Conservation (phyloP, 1,284 basidiomycete species). For the Inonotus obliquus region DNA sequence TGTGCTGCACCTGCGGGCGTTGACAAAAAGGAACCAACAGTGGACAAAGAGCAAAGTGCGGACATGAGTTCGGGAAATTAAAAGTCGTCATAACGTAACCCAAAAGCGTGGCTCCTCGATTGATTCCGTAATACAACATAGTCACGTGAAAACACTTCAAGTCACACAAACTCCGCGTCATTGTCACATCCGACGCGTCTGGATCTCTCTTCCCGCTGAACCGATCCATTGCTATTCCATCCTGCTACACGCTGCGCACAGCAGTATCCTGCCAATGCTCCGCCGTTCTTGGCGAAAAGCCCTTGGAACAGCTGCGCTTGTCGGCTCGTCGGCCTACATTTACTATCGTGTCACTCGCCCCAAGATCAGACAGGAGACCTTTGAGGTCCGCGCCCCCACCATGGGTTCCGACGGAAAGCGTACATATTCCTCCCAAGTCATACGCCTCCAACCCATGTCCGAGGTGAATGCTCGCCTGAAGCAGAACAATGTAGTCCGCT, state of each 20-base stretch:
- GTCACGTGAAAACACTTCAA: not conserved
- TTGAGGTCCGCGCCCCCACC: slow-evolving; percentile 44
- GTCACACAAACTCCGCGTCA: not conserved
- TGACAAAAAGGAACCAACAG: not conserved
- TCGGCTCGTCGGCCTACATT: slow-evolving; percentile 47
- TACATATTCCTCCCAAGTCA: slow-evolving; percentile 44
- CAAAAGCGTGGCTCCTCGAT: not conserved
- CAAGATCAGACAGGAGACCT: slow-evolving; percentile 31
- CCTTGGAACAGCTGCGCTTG: slow-evolving; percentile 40
- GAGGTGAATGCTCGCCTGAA: slow-evolving; percentile 56
- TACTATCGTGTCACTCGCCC: slow-evolving; percentile 33
- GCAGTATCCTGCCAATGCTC: slow-evolving; percentile 40
- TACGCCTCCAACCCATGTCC: slow-evolving; percentile 54
- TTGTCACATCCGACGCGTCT: not conserved
- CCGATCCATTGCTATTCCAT: too few species aligned
- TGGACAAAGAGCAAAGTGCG: not conserved
- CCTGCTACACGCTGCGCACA: not conserved
- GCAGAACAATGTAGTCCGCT: slow-evolving; percentile 47
- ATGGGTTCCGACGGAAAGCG: slow-evolving; percentile 56
- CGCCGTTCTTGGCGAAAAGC: slow-evolving; percentile 62
- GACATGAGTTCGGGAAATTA: not conserved
- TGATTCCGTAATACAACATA: not conserved
- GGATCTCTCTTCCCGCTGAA: too few species aligned
- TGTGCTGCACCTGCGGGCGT: not conserved
- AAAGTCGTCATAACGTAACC: not conserved